These are phyloP conservation scores for Amanita pseudoporphyria DNA, from an alignment of 768 basidiomycete genomes.

Conservation along the genomic window DNA sequence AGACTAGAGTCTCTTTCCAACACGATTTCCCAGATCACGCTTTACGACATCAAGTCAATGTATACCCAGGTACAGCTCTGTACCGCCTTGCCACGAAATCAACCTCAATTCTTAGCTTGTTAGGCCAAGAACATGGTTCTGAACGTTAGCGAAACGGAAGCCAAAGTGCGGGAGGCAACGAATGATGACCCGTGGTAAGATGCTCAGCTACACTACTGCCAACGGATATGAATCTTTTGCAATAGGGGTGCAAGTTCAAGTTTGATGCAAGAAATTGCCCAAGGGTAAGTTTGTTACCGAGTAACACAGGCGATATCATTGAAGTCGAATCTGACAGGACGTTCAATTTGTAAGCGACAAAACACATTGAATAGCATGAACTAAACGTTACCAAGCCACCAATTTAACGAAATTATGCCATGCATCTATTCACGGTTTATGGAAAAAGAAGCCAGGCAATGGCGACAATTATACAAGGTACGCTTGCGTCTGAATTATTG, in stretches of 20 bases:
- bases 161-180: slow-evolving; percentile 92
- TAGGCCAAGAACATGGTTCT: slow-evolving; percentile 95
- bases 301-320: background rate
- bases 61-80: slow-evolving; percentile 68
- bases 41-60: slow-evolving; percentile 92
- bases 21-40: slow-evolving; percentile 70
- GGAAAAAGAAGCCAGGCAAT: slow-evolving; percentile 97
- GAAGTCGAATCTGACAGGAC: slow-evolving; percentile 44
- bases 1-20: slow-evolving; percentile 66
- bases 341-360: slow-evolving; percentile 80
- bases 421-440: slow-evolving; percentile 91
- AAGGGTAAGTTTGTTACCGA: slow-evolving; percentile 48
- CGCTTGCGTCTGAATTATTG: too few species aligned
- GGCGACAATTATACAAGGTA: slow-evolving; percentile 99
- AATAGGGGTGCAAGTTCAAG: slow-evolving; percentile 94
- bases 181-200: slow-evolving; percentile 95
- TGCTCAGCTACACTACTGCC: slow-evolving; percentile 4
- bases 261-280: slow-evolving; percentile 96
- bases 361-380: slow-evolving; percentile 5
- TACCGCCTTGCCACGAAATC: background rate
- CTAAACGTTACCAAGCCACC: slow-evolving; percentile 48
- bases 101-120: slow-evolving; percentile 3
- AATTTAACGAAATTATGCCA: slow-evolving; percentile 99
- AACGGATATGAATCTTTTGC: slow-evolving; percentile 2
- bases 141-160: slow-evolving; percentile 95